Evolutionary conservation across 352 stramenopile species (phyloP).

Genomic region (Pythium aquatile): DNA sequence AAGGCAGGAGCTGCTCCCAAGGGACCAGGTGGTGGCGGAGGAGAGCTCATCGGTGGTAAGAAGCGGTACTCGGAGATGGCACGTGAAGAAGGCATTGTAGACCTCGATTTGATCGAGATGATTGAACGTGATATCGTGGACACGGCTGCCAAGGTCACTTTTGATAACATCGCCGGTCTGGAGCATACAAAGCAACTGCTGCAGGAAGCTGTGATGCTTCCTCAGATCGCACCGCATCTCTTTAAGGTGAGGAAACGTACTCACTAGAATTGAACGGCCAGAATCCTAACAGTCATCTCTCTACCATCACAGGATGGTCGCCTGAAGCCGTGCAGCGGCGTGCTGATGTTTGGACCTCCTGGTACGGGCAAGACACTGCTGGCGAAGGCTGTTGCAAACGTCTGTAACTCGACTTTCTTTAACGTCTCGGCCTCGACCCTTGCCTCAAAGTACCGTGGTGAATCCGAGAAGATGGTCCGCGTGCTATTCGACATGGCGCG

Average conservation of each 20-base stretch:
- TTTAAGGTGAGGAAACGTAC: constrained; percentile 51
- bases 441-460: constrained; percentile 92
- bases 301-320: constrained; percentile 52
- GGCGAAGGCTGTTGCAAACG: constrained; percentile 99
- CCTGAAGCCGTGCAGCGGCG: constrained; percentile 78
- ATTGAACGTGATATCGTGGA: constrained; percentile 88
- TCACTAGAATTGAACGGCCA: neutral
- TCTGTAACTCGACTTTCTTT: constrained; percentile 98
- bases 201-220: constrained; percentile 86
- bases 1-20: constrained; percentile 42
- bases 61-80: constrained; percentile 80
- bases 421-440: constrained; percentile 94
- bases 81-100: constrained; percentile 68
- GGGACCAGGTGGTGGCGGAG: constrained; percentile 17
- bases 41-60: constrained; percentile 47
- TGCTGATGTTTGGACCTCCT: constrained; percentile 90
- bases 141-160: constrained; percentile 70
- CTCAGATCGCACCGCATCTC: constrained; percentile 79
- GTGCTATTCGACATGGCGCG: constrained; percentile 98
- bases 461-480: constrained; percentile 95
- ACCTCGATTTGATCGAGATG: constrained; percentile 83
- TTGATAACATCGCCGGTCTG: constrained; percentile 77
- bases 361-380: constrained; percentile 99
- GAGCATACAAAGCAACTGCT: constrained; percentile 83
- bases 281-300: neutral